A percentile compares a stretch with the other conserved stretches of the same genome.
These are phyloP conservation scores for Fusarium sublunatum DNA, from an alignment of 2,329 filamentous ascomycete species.

Conservation along the genomic window DNA sequence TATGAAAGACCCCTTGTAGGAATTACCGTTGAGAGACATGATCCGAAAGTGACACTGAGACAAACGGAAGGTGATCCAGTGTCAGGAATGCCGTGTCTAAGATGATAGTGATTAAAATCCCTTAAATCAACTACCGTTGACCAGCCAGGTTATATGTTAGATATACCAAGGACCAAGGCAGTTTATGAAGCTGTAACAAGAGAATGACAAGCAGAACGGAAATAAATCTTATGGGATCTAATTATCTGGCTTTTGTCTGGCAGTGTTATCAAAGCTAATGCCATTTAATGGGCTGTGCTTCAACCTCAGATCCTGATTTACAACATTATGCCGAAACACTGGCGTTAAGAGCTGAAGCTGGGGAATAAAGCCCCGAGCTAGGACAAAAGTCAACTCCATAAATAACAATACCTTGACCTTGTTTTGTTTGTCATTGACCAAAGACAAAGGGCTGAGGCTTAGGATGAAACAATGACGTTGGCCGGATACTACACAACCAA, in stretches of 20 bases:
- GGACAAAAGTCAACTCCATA: slow-evolving; percentile 14
- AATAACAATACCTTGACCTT: slow-evolving; percentile 2
- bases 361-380: background rate
- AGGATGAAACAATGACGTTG: slow-evolving; percentile 32
- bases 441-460: slow-evolving; percentile 9
- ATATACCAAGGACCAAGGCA: background rate
- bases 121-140: slow-evolving; percentile 9
- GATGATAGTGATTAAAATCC: slow-evolving; percentile 6
- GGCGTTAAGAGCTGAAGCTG: slow-evolving; percentile 23
- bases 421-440: slow-evolving; percentile 5
- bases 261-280: background rate
- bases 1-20: slow-evolving; percentile 1
- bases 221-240: slow-evolving; percentile 22
- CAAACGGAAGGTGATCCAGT: slow-evolving; percentile 2
- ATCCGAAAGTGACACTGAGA: slow-evolving; percentile 9
- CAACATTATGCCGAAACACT: slow-evolving; percentile 27
- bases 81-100: slow-evolving; percentile 19
- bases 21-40: background rate
- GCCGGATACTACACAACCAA: slow-evolving; percentile 10
- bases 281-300: too few species aligned
- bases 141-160: slow-evolving; percentile 4
- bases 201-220: slow-evolving; percentile 24
- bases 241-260: slow-evolving; percentile 2
- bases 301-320: background rate
- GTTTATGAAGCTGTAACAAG: too few species aligned